Conservation (phyloP, 768 basidiomycete genomes). For the Boletus reticulatus region DNA sequence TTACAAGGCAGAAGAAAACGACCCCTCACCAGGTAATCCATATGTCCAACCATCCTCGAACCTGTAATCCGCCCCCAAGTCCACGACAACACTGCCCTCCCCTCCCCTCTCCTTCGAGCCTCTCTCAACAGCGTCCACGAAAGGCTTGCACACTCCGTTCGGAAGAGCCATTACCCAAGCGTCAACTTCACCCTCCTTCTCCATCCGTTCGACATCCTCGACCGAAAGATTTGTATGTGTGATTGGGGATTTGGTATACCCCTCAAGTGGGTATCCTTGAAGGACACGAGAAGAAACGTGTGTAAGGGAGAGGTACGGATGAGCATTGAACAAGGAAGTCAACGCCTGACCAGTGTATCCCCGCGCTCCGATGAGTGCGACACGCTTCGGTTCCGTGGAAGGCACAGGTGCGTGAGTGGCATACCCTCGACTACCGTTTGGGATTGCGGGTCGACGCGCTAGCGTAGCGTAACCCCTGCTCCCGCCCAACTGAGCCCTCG, state of each 20-base stretch:
- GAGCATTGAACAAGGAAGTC: conserved; percentile 79
- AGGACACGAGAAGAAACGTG: conserved; percentile 97
- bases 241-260: conserved; percentile 74
- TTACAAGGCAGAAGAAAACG: conserved; percentile 31
- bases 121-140: conserved; percentile 90
- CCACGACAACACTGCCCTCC: conserved; percentile 73
- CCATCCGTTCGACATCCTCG: conserved; percentile 83
- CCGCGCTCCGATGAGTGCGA: conserved; percentile 94
- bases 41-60: conserved; percentile 97
- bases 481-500: conserved; percentile 19
- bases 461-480: conserved; percentile 20
- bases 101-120: conserved; percentile 56
- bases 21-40: conserved; percentile 93
- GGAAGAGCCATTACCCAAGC: conserved; percentile 99
- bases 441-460: conserved; percentile 31
- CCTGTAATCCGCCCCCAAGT: conserved; percentile 91
- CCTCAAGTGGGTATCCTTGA: conserved; percentile 73
- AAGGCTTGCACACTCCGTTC: conserved; percentile 96
- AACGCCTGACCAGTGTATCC: conserved; percentile 95
- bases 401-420: conserved; percentile 54
- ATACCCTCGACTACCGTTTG: conserved; percentile 68
- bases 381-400: conserved; percentile 73
- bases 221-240: conserved; percentile 78
- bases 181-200: conserved; percentile 86
- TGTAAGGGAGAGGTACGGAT: conserved; percentile 86